phyloP scores from a whole-genome alignment of 164 flowering plant genomes.

The Warburgia ugandensis region DNA sequence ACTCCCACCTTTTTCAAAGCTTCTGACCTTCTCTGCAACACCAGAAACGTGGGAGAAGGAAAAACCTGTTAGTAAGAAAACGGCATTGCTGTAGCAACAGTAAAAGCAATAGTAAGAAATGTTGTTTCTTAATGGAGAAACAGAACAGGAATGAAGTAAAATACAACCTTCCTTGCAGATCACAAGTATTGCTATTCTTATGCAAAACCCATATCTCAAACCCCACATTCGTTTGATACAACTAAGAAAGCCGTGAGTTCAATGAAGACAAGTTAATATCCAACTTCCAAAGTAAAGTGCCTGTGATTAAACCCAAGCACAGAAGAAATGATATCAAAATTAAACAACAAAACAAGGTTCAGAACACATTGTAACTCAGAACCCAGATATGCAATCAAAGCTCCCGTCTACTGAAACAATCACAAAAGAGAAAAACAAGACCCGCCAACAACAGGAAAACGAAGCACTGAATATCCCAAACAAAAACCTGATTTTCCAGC shows the following conservation, averaged over 20 bases:
- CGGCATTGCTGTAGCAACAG: conserved; percentile 13
- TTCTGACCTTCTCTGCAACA: conserved; percentile 19
- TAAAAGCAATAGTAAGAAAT: conserved; percentile 14
- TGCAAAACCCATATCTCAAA: conserved; percentile 28
- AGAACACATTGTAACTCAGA: too few species aligned
- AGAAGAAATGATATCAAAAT: too few species aligned
- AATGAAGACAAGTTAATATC: too few species aligned
- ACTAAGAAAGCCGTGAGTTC: too few species aligned
- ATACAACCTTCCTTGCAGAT: too few species aligned
- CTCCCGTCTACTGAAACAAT: too few species aligned
- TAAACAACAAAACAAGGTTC: too few species aligned
- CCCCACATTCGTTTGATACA: too few species aligned
- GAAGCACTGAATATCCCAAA: neutral
- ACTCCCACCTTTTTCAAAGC: conserved; percentile 14
- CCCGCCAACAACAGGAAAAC: neutral
- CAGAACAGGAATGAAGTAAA: conserved; percentile 19
- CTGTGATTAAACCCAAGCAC: too few species aligned
- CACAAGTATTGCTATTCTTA: conserved; percentile 42
- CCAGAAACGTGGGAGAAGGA: conserved; percentile 20
- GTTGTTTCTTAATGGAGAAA: conserved; percentile 14
- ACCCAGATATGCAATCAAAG: too few species aligned
- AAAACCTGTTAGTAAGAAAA: conserved; percentile 34
- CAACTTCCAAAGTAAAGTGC: too few species aligned
- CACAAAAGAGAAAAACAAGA: neutral
- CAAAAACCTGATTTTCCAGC: conserved; percentile 5